phyloP scores from a whole-genome alignment of 345 rosid genomes.

The Eucalyptus grandis region DNA sequence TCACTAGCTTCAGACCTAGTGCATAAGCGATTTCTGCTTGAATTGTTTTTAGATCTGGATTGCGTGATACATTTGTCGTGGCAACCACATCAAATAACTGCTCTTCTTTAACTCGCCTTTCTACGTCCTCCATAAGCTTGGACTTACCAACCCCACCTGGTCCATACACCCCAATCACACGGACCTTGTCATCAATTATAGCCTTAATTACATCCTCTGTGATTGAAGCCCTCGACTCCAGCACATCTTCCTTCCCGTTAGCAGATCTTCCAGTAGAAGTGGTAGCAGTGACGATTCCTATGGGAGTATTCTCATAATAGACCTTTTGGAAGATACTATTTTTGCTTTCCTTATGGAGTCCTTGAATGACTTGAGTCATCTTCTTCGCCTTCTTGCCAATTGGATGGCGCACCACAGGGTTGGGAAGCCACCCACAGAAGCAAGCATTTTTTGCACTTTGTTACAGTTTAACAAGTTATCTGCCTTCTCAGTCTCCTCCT shows the following conservation, averaged over 20 bases:
- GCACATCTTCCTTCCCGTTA: fast-evolving
- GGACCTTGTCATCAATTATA: neutral
- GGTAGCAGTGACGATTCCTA: neutral
- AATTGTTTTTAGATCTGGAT: too few relatives aligned
- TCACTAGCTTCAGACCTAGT: fast-evolving
- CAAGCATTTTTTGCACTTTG: too few relatives aligned
- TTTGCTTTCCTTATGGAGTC: fast-evolving
- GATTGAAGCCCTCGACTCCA: too few relatives aligned
- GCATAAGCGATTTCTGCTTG: neutral
- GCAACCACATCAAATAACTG: neutral
- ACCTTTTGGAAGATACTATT: fast-evolving
- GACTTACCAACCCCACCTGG: neutral
- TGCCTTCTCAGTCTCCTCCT: too few relatives aligned
- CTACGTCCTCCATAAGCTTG: neutral
- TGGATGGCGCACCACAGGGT: too few relatives aligned
- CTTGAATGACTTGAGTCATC: too few relatives aligned
- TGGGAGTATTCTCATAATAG: neutral
- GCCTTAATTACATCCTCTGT: too few relatives aligned
- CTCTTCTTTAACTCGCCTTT: too few relatives aligned
- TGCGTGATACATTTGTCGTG: neutral
- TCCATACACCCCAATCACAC: neutral
- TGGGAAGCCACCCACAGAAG: too few relatives aligned
- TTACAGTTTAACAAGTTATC: too few relatives aligned
- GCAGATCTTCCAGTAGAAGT: neutral
- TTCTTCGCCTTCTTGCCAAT: too few relatives aligned